phyloP scores from a whole-genome alignment of 176 grass and related monocot species.

The Metroxylon sagu region DNA sequence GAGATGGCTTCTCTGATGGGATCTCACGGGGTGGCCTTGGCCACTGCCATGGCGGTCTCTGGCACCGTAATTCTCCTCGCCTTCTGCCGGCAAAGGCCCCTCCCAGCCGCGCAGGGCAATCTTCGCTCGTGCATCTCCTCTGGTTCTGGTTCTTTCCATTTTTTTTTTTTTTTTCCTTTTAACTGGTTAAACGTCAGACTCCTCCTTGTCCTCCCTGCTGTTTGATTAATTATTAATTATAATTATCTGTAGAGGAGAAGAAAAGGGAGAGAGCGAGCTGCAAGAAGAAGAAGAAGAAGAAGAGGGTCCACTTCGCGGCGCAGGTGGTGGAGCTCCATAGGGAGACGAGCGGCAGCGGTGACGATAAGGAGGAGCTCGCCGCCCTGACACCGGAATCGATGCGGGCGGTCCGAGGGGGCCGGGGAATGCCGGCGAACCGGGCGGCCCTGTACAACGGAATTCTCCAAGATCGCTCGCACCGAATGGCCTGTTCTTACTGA shows the following conservation, averaged over 20 bases:
- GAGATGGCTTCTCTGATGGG: constrained; percentile 15
- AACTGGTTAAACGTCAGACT: neutral
- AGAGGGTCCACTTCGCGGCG: constrained; percentile 75
- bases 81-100: constrained; percentile 52
- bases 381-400: neutral
- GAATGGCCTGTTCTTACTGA: constrained; percentile 66
- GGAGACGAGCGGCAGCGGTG: neutral
- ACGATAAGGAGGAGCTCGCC: neutral
- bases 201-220: neutral
- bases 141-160: neutral
- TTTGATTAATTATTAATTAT: neutral
- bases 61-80: constrained; percentile 73
- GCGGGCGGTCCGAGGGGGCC: neutral
- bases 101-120: neutral
- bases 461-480: constrained; percentile 56
- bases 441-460: constrained; percentile 85
- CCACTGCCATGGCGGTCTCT: constrained; percentile 84
- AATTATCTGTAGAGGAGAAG: constrained; percentile 36
- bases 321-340: constrained; percentile 36
- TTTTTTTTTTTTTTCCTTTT: neutral
- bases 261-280: constrained; percentile 28
- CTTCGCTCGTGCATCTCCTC: constrained; percentile 43
- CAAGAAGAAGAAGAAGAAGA: constrained; percentile 36
- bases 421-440: constrained; percentile 72
- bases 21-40: constrained; percentile 49